Conservation (phyloP, 2,329 filamentous ascomycete species). For the Zarea fungicola region DNA sequence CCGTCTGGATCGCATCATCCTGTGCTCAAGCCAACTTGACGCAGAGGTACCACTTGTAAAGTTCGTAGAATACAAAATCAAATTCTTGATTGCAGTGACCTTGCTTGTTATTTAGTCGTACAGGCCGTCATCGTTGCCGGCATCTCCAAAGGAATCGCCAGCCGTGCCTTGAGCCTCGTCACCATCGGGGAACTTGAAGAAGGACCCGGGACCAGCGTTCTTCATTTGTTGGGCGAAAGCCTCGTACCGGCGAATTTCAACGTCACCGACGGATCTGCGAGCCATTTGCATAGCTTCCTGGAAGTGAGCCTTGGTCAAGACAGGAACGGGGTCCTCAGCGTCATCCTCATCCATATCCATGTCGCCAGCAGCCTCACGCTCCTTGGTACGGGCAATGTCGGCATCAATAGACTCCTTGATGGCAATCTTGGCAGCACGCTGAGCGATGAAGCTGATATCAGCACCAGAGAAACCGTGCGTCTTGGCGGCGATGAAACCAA, state of each 20-base stretch:
- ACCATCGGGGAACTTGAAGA: slow-evolving; percentile 92
- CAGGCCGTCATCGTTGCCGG: slow-evolving; percentile 91
- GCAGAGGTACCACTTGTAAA: background rate
- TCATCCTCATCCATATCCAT: slow-evolving; percentile 67
- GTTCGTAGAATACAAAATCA: slow-evolving; percentile 16
- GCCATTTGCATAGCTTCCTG: slow-evolving; percentile 98
- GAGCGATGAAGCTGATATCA: slow-evolving; percentile 97
- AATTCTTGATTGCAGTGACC: background rate
- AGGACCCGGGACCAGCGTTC: slow-evolving; percentile 89
- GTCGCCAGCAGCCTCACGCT: slow-evolving; percentile 78
- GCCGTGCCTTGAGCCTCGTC: slow-evolving; percentile 60
- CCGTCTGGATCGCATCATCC: slow-evolving; percentile 15
- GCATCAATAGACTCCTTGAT: slow-evolving; percentile 92
- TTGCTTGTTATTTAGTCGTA: slow-evolving; percentile 67
- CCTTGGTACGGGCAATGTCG: slow-evolving; percentile 88
- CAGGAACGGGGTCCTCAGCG: slow-evolving; percentile 85
- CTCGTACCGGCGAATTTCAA: slow-evolving; percentile 97
- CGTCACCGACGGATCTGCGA: slow-evolving; percentile 88
- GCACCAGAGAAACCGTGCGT: slow-evolving; percentile 99
- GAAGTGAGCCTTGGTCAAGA: slow-evolving; percentile 94
- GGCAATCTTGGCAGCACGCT: slow-evolving; percentile 97
- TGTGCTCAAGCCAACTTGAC: slow-evolving; percentile 3
- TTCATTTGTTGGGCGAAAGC: slow-evolving; percentile 99
- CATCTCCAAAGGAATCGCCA: slow-evolving; percentile 69
- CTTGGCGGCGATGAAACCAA: slow-evolving; percentile 89